phyloP scores from a whole-genome alignment of 2,329 filamentous ascomycete species.

The Hymenoscyphus linearis region DNA sequence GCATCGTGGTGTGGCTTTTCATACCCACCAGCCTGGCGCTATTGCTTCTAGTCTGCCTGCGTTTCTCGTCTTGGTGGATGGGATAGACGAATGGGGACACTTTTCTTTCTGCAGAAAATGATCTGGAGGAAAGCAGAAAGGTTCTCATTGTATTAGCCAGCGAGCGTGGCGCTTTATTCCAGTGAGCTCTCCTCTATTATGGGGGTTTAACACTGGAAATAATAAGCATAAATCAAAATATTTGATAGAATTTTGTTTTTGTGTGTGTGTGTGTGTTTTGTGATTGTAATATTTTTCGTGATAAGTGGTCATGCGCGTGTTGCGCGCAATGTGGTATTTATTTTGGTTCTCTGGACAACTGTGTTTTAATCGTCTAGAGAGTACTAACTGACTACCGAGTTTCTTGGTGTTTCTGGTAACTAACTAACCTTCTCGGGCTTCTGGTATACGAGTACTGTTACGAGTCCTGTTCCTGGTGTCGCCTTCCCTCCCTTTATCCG shows the following conservation, averaged over 20 bases:
- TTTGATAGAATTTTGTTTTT: background rate
- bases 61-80: constrained; percentile 2
- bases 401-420: too few species aligned
- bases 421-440: background rate
- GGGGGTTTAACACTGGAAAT: background rate
- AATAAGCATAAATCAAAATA: constrained; percentile 3
- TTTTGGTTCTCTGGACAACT: background rate
- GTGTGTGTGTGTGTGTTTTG: too few species aligned
- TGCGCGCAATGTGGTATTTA: background rate
- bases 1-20: constrained; percentile 10
- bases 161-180: background rate
- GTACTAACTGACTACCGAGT: too few species aligned
- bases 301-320: too few species aligned
- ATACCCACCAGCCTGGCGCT: constrained; percentile 9
- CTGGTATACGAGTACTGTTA: too few species aligned
- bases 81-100: background rate
- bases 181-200: background rate
- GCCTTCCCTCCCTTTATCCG: too few species aligned
- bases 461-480: too few species aligned
- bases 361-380: background rate
- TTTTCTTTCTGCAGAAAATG: background rate
- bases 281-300: too few species aligned
- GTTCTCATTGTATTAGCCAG: background rate
- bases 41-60: constrained; percentile 7
- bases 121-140: background rate